These are phyloP conservation scores for Penicillium sp. DNA, from an alignment of 2,329 filamentous ascomycete genomes.

Conservation along the genomic window DNA sequence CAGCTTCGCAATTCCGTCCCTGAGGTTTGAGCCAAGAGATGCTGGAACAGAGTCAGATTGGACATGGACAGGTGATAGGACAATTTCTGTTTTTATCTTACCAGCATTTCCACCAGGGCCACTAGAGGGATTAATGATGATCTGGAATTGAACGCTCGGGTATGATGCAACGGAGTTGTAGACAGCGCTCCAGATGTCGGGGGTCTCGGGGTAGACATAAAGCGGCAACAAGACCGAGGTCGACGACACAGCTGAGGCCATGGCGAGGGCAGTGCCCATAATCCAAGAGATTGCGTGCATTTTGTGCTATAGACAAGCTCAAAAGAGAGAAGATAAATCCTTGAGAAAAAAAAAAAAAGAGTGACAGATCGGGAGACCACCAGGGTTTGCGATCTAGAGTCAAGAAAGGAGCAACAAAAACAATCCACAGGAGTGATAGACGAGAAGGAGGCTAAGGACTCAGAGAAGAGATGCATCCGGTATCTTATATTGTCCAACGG, in stretches of 20 bases:
- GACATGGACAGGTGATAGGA: too few relatives aligned
- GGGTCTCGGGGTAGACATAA: slow-evolving; percentile 25
- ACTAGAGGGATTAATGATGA: slow-evolving; percentile 32
- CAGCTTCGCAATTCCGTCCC: slow-evolving; percentile 34
- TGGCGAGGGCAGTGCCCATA: slow-evolving; percentile 9
- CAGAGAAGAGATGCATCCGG: too few relatives aligned
- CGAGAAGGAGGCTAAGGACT: too few relatives aligned
- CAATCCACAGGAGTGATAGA: slow-evolving; percentile 3
- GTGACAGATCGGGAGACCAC: slow-evolving; percentile 8
- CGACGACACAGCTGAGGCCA: slow-evolving; percentile 13
- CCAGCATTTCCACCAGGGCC: slow-evolving; percentile 34
- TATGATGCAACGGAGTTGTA: slow-evolving; percentile 23
- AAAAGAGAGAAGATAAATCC: too few relatives aligned
- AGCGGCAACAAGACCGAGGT: slow-evolving; percentile 24
- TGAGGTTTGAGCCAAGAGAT: slow-evolving; percentile 37
- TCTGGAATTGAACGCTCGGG: slow-evolving; percentile 26
- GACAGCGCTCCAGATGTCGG: slow-evolving; percentile 23
- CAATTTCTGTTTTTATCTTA: too few relatives aligned
- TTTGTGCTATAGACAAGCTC: too few relatives aligned
- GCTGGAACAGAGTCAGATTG: too few relatives aligned
- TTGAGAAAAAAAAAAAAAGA: slow-evolving; percentile 14
- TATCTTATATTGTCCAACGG: too few relatives aligned
- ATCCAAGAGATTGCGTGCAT: slow-evolving; percentile 11
- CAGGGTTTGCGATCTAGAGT: slow-evolving; percentile 10
- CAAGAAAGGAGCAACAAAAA: slow-evolving; percentile 7